Conservation (phyloP, 176 grass and related monocot genomes). For the Bolboschoenus planiculmis region DNA sequence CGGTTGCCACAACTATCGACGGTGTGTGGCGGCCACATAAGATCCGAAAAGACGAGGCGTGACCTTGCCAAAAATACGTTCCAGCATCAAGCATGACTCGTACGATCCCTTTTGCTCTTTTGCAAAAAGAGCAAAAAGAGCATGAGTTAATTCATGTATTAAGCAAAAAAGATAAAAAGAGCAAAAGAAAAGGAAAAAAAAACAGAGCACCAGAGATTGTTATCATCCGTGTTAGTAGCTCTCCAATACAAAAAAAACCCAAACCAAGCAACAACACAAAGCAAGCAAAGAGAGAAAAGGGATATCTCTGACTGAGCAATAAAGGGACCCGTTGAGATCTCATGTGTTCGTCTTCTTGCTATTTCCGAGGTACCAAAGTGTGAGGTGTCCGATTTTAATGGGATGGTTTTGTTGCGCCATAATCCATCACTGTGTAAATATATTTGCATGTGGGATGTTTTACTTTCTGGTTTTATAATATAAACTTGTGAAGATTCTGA, state of each 20-base stretch:
- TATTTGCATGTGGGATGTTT: neutral
- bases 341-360: neutral
- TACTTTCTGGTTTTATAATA: too few species aligned
- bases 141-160: too few species aligned
- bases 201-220: too few species aligned
- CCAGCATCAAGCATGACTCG: neutral
- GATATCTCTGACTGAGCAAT: neutral
- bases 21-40: neutral
- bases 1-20: neutral
- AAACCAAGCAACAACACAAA: neutral
- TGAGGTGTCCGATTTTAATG: too few species aligned
- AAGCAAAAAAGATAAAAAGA: neutral
- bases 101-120: neutral
- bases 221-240: too few species aligned
- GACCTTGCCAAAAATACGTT: neutral
- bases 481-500: too few species aligned
- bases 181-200: neutral
- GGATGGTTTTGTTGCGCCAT: neutral
- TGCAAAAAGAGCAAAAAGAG: too few species aligned
- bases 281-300: neutral
- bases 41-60: neutral
- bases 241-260: neutral
- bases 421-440: neutral
- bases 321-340: neutral
- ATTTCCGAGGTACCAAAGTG: too few species aligned